Percentiles rank a stretch among this genome's conserved stretches.
Conservation (phyloP, 257 asterid species). For the Plantago major region DNA sequence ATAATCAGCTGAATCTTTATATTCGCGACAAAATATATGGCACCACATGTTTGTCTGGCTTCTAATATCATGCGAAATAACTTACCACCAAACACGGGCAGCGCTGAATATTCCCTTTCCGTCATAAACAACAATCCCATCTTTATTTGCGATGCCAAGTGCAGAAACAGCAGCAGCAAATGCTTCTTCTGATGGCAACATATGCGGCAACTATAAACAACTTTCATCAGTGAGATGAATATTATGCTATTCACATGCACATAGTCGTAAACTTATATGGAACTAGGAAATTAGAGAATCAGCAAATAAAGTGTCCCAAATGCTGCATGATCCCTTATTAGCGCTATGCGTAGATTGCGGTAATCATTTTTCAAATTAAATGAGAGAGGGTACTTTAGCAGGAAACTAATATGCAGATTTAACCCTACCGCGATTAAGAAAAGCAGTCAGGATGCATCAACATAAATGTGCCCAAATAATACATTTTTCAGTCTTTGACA, state of each 20-base stretch:
- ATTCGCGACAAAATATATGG: not conserved
- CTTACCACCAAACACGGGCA: slow-evolving; percentile 99
- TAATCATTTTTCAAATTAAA: slow-evolving; percentile 5
- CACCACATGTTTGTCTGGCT: slow-evolving; percentile 6
- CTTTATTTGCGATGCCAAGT: slow-evolving; percentile 90
- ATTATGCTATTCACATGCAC: slow-evolving; percentile 9
- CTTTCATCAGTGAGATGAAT: slow-evolving; percentile 12
- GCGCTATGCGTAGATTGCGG: not conserved
- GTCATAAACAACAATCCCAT: slow-evolving; percentile 84
- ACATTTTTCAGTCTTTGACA: slow-evolving; percentile 12
- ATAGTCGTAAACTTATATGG: slow-evolving; percentile 14
- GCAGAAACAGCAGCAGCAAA: slow-evolving; percentile 99
- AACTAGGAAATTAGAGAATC: not conserved
- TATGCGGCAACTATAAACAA: slow-evolving; percentile 80
- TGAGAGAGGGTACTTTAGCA: not conserved
- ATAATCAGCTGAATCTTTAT: slow-evolving; percentile 16
- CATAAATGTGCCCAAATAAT: not conserved
- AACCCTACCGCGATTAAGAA: not conserved
- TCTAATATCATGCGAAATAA: slow-evolving; percentile 9
- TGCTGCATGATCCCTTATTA: not conserved
- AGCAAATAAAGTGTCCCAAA: slow-evolving; percentile 9
- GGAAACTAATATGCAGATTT: slow-evolving; percentile 1
- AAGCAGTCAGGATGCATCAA: not conserved
- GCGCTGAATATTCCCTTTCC: slow-evolving; percentile 99
- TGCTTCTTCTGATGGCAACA: slow-evolving; percentile 97